A percentile compares a stretch with the other conserved stretches of the same genome.
phyloP scores from a whole-genome alignment of 805 yeast genomes.

The Metschnikowia cubensis region DNA sequence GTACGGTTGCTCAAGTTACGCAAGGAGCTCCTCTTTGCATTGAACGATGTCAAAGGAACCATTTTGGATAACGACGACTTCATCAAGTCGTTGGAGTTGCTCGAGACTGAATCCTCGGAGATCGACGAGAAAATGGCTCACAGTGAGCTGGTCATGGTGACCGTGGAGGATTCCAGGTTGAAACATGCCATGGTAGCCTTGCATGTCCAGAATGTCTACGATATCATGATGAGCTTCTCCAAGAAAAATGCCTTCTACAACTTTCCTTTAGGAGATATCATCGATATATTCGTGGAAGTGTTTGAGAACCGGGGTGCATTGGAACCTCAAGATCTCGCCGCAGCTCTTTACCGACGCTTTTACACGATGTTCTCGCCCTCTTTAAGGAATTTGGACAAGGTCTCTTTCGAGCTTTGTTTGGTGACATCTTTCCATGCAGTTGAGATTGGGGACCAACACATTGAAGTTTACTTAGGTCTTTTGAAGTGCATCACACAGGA shows the following conservation, averaged over 20 bases:
- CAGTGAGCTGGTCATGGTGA: conserved; percentile 50
- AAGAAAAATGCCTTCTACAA: conserved; percentile 52
- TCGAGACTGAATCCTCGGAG: conserved; percentile 59
- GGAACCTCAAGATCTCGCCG: conserved; percentile 13
- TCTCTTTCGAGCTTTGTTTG: conserved; percentile 41
- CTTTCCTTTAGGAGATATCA: conserved; percentile 44
- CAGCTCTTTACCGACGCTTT: conserved; percentile 45
- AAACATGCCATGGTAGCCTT: conserved; percentile 53
- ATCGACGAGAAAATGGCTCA: conserved; percentile 52
- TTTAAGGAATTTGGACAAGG: conserved; percentile 41
- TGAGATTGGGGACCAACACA: background rate
- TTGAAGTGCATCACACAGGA: background rate
- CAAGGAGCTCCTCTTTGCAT: conserved; percentile 48
- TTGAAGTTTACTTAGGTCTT: background rate
- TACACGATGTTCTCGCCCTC: conserved; percentile 46
- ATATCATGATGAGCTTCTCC: conserved; percentile 37
- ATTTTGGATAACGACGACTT: conserved; percentile 66
- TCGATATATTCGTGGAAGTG: conserved; percentile 16
- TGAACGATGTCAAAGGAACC: conserved; percentile 55
- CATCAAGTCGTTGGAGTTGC: conserved; percentile 53
- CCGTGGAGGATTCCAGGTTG: conserved; percentile 47
- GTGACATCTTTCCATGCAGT: conserved; percentile 22
- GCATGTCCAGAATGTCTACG: conserved; percentile 49
- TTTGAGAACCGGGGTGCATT: conserved; percentile 6
- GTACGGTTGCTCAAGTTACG: conserved; percentile 55